Base-by-base conservation (phyloP, 148 eudicot genomes). In the Polygonum maritimum region DNA sequence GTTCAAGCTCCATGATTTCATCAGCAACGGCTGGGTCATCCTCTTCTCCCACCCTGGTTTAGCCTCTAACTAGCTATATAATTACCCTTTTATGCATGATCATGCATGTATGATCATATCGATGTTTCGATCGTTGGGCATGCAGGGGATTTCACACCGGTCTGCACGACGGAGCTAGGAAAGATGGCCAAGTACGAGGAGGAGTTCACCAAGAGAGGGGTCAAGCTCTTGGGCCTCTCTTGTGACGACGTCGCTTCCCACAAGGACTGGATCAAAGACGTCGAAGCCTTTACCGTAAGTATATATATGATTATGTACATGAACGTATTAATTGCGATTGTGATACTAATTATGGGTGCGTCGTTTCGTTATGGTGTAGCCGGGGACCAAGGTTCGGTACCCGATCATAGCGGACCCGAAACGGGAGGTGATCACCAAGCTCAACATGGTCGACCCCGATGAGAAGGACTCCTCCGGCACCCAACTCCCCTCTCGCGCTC, bases 391-490 rank as follows among this genome's bases (percentile, higher is more conserved):
- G 76, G 98, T 93, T 55, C 79, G 71, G 1, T 91, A 88, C 78
- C 98, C 97, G 2, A 93, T 93, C 47, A 87, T 88, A 48, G 92
- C 94, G 3, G 98, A 93, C 40, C 94, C 97, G 7, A 84, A 85
- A 1, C 63, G 97, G 45, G 86, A 88, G 33, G 83, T 89, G 51
- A 91, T 91, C 18, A 83, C 78, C 57, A 81, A 93, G 73, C 87
- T 93, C 1, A 94, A 94, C 85, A 94, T 91, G 98, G 98, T 91
- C 38, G 97, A 91, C 54, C 95, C 95, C 1, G 92, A 91, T 33
- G 92, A 88, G 74, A 89, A 85, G 72, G 86, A 84, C 78, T 18
- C 89, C 9, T 77, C 79, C 1, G 98, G 94, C 3, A 52, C 82
- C 9, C 81, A 71, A 7, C 78, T 83, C 0, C 97, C 98, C 0